phyloP scores from a whole-genome alignment of 805 yeast species.

The Wickerhamiella nectarea region DNA sequence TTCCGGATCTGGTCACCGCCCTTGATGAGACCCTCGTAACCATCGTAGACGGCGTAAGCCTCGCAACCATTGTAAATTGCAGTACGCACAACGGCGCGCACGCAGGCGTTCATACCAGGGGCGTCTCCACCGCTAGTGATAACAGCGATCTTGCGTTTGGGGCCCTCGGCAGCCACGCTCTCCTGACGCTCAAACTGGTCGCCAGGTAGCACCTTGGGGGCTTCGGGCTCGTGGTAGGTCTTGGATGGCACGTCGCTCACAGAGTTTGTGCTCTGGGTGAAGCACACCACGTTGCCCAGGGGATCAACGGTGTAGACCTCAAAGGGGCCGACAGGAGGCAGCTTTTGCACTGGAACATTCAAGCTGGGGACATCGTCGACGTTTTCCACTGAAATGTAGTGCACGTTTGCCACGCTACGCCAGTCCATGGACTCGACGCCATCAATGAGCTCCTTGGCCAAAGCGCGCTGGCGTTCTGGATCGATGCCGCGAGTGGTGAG shows the following conservation, averaged over 20 bases:
- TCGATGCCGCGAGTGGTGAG: slow-evolving; percentile 20
- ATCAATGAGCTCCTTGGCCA: slow-evolving; percentile 15
- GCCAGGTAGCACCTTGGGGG: slow-evolving; percentile 14
- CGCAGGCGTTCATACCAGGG: slow-evolving; percentile 96
- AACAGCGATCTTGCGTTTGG: slow-evolving; percentile 58
- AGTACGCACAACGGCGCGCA: slow-evolving; percentile 87
- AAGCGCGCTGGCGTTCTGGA: slow-evolving; percentile 15
- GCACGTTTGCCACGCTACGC: slow-evolving; percentile 34
- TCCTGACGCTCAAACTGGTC: slow-evolving; percentile 9
- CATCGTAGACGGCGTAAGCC: slow-evolving; percentile 83
- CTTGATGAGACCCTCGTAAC: slow-evolving; percentile 80
- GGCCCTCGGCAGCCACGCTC: too few relatives aligned
- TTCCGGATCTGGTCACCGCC: slow-evolving; percentile 71
- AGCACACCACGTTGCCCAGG: slow-evolving; percentile 68
- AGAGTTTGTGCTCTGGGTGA: slow-evolving; percentile 31
- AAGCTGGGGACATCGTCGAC: slow-evolving; percentile 28
- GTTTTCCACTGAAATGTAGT: slow-evolving; percentile 36
- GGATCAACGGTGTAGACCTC: slow-evolving; percentile 76
- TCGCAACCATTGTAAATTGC: slow-evolving; percentile 82
- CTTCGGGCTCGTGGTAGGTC: slow-evolving; percentile 3
- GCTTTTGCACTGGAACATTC: slow-evolving; percentile 29
- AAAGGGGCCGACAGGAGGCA: slow-evolving; percentile 66
- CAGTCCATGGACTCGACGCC: slow-evolving; percentile 29
- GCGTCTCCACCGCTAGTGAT: slow-evolving; percentile 99
- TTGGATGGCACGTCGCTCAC: slow-evolving; percentile 7